Evolutionary conservation across 805 yeast species (phyloP), one percentile per base, ranked within the genome.

Genomic region (Teunomyces stri): DNA sequence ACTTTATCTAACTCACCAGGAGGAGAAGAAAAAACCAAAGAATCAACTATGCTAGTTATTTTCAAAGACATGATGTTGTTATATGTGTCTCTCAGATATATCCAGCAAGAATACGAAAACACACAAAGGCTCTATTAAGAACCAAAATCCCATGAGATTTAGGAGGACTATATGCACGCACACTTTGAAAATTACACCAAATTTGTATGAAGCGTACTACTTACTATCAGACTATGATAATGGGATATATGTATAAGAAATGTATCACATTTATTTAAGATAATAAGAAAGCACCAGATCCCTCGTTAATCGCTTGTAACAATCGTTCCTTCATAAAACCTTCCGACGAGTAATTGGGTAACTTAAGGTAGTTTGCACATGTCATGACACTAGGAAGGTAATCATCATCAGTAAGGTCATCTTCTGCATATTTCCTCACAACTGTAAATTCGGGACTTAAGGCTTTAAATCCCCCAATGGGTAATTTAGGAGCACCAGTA

Each of bases 351-450:
- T 92, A 94, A 52, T 86, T 80, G 4, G 99, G 98, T 16, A 94
- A 69, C 63, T 92, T 92, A 54, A 92, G 74, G 61, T 92, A 94
- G 62, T 92, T 92, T 3, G 96, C 97, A 72, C 99, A 92, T 0
- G 99, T 92, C 99, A 92, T 92, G 2, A 94, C 99, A 67, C 96
- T 89, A 1, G 99, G 98, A 47, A 94, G 72, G 59, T 85, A 90
- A 51, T 84, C 89, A 64, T 92, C 96, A 4, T 87, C 78, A 10
- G 69, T 65, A 21, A 79, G 61, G 0, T 83, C 85, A 41, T 78
- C 82, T 44, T 92, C 98, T n/a, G 85, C 77, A 48, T 78, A 83
- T 60, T 89, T 90, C 51, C 89, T 69, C 1, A 94, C 98, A 30
- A 94, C 90, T 0, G 98, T 92, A 41, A 92, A 76, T 45, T 79